Percentiles rank a stretch among this genome's conserved stretches.
phyloP scores from a whole-genome alignment of 768 basidiomycete genomes.

The Trametes cingulata region DNA sequence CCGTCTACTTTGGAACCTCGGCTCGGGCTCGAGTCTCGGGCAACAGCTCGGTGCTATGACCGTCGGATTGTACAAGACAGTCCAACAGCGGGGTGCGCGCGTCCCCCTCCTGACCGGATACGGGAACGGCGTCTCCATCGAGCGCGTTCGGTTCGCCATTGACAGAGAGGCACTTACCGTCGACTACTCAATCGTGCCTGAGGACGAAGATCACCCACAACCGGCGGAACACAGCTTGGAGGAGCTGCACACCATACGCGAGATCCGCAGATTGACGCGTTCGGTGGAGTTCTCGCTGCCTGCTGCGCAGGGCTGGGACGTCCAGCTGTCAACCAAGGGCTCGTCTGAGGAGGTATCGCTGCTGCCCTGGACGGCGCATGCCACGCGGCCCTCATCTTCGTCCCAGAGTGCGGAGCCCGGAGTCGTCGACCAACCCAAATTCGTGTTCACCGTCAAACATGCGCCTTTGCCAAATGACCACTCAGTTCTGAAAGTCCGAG shows the following conservation, averaged over 20 bases:
- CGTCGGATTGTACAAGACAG: conserved; percentile 78
- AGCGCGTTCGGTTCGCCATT: conserved; percentile 75
- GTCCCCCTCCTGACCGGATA: conserved; percentile 77
- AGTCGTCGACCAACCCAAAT: conserved; percentile 47
- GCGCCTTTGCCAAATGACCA: conserved; percentile 69
- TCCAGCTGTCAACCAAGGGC: conserved; percentile 74
- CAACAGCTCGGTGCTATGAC: conserved; percentile 89
- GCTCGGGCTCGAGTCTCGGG: conserved; percentile 59
- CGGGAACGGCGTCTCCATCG: conserved; percentile 80
- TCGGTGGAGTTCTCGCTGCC: conserved; percentile 84
- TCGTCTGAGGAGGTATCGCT: conserved; percentile 71
- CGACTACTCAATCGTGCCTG: conserved; percentile 82
- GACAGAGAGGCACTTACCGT: conserved; percentile 81
- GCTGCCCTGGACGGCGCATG: conserved; percentile 72
- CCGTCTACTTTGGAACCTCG: conserved; percentile 82
- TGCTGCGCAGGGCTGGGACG: conserved; percentile 79
- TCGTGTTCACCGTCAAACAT: conserved; percentile 70
- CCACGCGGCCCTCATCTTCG: conserved; percentile 48
- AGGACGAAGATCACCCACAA: conserved; percentile 55
- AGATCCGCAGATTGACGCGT: conserved; percentile 68
- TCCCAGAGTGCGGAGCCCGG: conserved; percentile 34
- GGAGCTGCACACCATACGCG: conserved; percentile 63
- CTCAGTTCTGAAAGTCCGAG: conserved; percentile 76
- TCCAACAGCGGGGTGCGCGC: conserved; percentile 69
- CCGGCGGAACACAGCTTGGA: conserved; percentile 50